Conservation (phyloP, 2,329 filamentous ascomycete genomes). For the Aspergillus ruber region DNA sequence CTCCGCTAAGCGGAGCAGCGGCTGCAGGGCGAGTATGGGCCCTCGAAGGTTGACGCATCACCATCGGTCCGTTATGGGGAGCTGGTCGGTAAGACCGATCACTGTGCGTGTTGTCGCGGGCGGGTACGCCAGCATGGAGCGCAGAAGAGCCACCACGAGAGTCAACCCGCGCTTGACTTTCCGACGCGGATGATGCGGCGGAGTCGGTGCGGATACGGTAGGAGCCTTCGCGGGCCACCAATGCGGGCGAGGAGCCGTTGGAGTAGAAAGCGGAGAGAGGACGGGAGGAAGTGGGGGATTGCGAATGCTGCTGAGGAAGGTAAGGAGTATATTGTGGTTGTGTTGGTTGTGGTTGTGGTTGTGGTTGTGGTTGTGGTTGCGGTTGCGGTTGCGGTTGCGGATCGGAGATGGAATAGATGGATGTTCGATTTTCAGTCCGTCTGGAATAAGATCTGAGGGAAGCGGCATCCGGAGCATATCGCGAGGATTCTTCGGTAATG, state of each 20-base stretch:
- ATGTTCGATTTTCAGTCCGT: constrained; percentile 35
- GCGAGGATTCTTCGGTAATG: constrained; percentile 9
- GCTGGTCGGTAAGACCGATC: constrained; percentile 62
- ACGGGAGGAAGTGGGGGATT: constrained; percentile 32
- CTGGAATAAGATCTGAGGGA: constrained; percentile 15
- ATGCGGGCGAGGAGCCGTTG: constrained; percentile 35
- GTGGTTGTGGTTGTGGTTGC: constrained; percentile 35
- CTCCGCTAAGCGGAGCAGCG: constrained; percentile 30
- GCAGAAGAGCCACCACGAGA: constrained; percentile 56
- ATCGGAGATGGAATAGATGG: constrained; percentile 40
- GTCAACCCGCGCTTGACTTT: constrained; percentile 53
- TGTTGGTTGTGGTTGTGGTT: constrained; percentile 32
- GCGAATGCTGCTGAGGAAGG: constrained; percentile 33
- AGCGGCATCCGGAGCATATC: constrained; percentile 14
- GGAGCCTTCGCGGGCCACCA: constrained; percentile 37
- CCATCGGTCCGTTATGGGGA: constrained; percentile 57
- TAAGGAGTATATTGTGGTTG: constrained; percentile 41
- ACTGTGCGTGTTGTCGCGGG: constrained; percentile 62
- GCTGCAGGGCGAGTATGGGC: constrained; percentile 51
- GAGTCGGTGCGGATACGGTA: constrained; percentile 55
- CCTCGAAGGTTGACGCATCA: constrained; percentile 70
- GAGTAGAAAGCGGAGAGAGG: constrained; percentile 46
- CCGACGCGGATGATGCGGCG: constrained; percentile 52
- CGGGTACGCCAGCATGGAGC: constrained; percentile 56
- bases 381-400: constrained; percentile 35